A percentile compares a stretch with the other conserved stretches of the same genome.
Evolutionary conservation across 2,329 filamentous ascomycete species (phyloP).

Genomic region (Emericellopsis atlantica): DNA sequence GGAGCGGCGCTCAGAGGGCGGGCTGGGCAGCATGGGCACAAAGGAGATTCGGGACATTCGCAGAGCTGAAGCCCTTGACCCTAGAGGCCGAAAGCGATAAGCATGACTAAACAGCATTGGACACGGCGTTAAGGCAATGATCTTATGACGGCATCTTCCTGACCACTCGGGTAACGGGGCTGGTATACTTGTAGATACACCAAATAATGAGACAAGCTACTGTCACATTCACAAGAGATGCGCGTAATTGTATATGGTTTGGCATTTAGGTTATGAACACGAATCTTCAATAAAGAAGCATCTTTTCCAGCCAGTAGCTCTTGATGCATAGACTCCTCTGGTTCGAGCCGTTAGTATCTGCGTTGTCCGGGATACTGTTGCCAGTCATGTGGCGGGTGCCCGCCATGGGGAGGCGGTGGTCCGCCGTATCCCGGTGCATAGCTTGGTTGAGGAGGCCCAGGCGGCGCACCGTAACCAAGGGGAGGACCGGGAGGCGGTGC

Average conservation of each 20-base stretch:
- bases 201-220: no score
- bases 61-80: slow-evolving; percentile 68
- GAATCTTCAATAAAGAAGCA: no score
- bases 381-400: slow-evolving; percentile 6
- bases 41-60: slow-evolving; percentile 84
- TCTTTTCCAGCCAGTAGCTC: no score
- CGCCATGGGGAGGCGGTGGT: slow-evolving; percentile 3
- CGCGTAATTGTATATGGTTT: no score
- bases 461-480: slow-evolving; percentile 14
- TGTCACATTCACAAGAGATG: no score
- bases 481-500: slow-evolving; percentile 5
- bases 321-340: no score
- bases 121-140: not conserved
- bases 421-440: slow-evolving; percentile 3
- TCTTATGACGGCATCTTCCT: no score
- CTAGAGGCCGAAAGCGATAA: slow-evolving; percentile 51
- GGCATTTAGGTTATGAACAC: no score
- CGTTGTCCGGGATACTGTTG: slow-evolving; percentile 1
- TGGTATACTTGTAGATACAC: no score
- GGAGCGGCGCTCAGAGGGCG: slow-evolving; percentile 69
- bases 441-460: slow-evolving; percentile 1
- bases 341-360: no score
- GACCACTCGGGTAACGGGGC: no score
- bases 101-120: not conserved
- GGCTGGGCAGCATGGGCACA: slow-evolving; percentile 77